Percentiles rank a stretch among this genome's conserved stretches.
phyloP scores from a whole-genome alignment of 352 stramenopile species.

The Discostella stelligera region DNA sequence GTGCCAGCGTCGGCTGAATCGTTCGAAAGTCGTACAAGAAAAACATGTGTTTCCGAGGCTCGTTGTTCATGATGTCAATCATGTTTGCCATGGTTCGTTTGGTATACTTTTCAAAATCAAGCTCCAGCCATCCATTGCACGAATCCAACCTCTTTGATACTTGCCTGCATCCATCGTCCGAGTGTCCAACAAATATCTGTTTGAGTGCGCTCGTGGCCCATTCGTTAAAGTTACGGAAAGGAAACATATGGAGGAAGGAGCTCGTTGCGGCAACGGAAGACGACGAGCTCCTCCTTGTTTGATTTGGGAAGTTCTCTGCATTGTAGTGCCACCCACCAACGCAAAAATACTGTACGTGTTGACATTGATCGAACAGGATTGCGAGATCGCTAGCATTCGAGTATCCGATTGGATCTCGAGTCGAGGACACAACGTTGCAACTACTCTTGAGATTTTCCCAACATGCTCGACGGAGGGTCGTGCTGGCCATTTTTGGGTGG shows the following conservation, averaged over 20 bases:
- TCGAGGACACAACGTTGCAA: constrained; percentile 10
- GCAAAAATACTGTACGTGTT: constrained; percentile 10
- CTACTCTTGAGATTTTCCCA: constrained; percentile 17
- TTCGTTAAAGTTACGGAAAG: constrained; percentile 26
- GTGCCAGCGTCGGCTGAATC: constrained; percentile 5
- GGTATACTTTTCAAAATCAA: constrained; percentile 27
- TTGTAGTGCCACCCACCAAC: constrained; percentile 8
- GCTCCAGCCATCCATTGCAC: constrained; percentile 12
- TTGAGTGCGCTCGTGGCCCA: constrained; percentile 13
- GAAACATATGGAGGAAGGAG: constrained; percentile 20
- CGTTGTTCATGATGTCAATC: background rate
- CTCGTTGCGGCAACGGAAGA: background rate
- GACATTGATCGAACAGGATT: constrained; percentile 3
- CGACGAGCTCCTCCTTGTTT: background rate
- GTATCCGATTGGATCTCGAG: constrained; percentile 18
- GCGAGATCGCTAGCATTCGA: constrained; percentile 10
- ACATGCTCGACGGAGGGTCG: constrained; percentile 19
- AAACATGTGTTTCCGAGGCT: constrained; percentile 4
- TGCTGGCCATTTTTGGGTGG: constrained; percentile 23
- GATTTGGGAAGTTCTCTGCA: constrained; percentile 18
- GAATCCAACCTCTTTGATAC: constrained; percentile 5
- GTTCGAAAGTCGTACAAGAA: constrained; percentile 15
- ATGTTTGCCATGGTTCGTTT: constrained; percentile 16
- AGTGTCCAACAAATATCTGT: constrained; percentile 24
- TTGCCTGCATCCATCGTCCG: constrained; percentile 4